A percentile compares a stretch with the other conserved stretches of the same genome.
These are phyloP conservation scores for Leishmania gerbilli DNA, from an alignment of 208 protist genomes.

Conservation along the genomic window DNA sequence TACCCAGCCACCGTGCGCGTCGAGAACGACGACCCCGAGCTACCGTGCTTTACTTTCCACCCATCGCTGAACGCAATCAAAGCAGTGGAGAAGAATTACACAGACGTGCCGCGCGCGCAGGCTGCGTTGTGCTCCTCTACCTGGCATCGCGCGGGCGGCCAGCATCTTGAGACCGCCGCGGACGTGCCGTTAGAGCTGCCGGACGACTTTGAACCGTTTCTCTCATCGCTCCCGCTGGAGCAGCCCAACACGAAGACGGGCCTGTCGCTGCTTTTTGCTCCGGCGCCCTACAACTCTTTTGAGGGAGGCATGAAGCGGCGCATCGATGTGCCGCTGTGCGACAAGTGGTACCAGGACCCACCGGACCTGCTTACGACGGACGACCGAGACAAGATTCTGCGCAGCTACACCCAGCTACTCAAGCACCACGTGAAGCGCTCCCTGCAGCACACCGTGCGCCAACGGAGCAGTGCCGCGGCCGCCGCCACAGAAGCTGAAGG, in stretches of 20 bases:
- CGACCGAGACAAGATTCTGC: constrained; percentile 93
- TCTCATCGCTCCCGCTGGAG: constrained; percentile 91
- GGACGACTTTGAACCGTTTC: constrained; percentile 79
- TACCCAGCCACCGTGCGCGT: constrained; percentile 92
- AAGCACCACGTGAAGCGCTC: constrained; percentile 99
- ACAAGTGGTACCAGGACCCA: constrained; percentile 98
- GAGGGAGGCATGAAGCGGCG: constrained; percentile 95
- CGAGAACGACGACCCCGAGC: constrained; percentile 95
- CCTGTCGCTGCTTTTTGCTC: constrained; percentile 98
- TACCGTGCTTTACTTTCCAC: constrained; percentile 99
- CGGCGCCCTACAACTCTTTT: constrained; percentile 97
- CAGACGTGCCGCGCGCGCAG: constrained; percentile 24
- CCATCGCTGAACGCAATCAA: constrained; percentile 98
- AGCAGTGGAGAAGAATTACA: constrained; percentile 55
- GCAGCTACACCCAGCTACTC: constrained; percentile 99
- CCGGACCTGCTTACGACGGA: constrained; percentile 70
- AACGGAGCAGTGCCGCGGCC: constrained; percentile 16
- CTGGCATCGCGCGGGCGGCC: constrained; percentile 19
- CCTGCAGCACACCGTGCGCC: constrained; percentile 88
- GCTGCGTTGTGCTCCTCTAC: constrained; percentile 46
- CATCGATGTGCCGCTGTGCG: constrained; percentile 99
- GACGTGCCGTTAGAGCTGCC: constrained; percentile 46
- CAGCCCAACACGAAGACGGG: constrained; percentile 92
- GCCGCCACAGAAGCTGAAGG: constrained; percentile 7
- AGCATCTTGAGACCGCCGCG: constrained; percentile 31